Base-by-base conservation (phyloP, 768 basidiomycete genomes). In the Phylloporus scabripes region DNA sequence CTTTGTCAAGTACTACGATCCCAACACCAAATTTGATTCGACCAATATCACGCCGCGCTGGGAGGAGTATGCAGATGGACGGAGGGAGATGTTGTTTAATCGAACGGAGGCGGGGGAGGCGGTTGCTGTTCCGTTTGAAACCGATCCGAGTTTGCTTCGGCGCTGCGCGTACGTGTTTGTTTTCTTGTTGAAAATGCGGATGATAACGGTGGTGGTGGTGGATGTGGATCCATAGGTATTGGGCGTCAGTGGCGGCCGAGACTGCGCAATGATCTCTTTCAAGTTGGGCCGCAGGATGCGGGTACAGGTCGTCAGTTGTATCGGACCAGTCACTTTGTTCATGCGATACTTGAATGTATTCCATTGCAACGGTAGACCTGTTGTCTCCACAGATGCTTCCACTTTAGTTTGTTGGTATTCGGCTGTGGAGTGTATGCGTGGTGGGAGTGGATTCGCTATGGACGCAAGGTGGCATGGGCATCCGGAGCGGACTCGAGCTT, bases 21-120 rank as follows among this genome's bases (percentile, higher is more conserved):
- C 58, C 36, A 63, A 67, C 44, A 9, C 1, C 2, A 61, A 52
- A 21, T 49, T 57, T 4, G 57, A 61, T 18, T 50, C 49, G 7
- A 42, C 10, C 2, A 49, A 60, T 20, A 54, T 60, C 51, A 60
- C 55, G 14, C 59, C 59, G 0, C 0, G 37, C 8, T 61, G 59
- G 59, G 26, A 36, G 5, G 4, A 42, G 23, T 53, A 61, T 18
- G 2, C 12, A 18, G 6, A 15, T 1, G 48, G 45, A 12, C 9
- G 20, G 20, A 50, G 45, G 18, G 59, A 60, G n/a, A 60, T 55
- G 56, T 0, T 58, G 2, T 61, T 61, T 32, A 53, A 60, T 21
- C 36, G 23, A 6, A 58, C 55, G 0, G 51, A 51, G 17, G 34
- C n/a, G 1, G 48, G 42, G 8, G 41, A 11, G 1, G 52, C 55